Evolutionary conservation across 2,329 filamentous ascomycete genomes (phyloP).

Genomic region (Trichoderma semiorbis): DNA sequence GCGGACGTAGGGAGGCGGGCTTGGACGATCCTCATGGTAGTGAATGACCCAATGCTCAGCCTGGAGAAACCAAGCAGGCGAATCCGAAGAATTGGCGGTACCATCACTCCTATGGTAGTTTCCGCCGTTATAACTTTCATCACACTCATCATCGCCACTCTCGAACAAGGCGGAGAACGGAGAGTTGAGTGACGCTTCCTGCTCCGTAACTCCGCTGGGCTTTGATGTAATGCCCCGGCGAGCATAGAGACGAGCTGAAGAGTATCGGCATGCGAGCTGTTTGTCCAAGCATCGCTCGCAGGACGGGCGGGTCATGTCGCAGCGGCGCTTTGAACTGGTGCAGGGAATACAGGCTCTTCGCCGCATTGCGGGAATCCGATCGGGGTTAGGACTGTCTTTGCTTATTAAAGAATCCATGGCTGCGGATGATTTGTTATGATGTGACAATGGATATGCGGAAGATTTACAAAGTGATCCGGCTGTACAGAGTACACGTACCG

Average conservation of each 20-base stretch:
- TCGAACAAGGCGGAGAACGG: not conserved
- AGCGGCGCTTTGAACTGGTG: slow-evolving; percentile 36
- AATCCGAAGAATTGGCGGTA: not conserved
- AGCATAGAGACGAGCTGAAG: slow-evolving; percentile 16
- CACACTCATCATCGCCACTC: not conserved
- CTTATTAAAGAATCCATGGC: not conserved
- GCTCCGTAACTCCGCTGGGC: not conserved
- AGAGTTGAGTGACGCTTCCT: not conserved
- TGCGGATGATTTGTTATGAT: not conserved
- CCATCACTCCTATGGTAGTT: no score
- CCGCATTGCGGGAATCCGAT: not conserved
- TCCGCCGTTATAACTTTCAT: not conserved
- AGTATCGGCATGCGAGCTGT: slow-evolving; percentile 26
- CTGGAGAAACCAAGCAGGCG: slow-evolving; percentile 22
- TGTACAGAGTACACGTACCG: not conserved
- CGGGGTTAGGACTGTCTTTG: not conserved
- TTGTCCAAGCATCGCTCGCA: slow-evolving; percentile 33
- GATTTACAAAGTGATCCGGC: not conserved
- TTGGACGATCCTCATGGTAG: not conserved
- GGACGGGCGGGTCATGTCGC: slow-evolving; percentile 33
- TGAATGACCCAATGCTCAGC: slow-evolving; percentile 22
- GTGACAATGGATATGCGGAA: not conserved
- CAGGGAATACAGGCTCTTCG: slow-evolving; percentile 35
- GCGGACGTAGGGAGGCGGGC: not conserved
- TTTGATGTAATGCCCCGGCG: not conserved